Evolutionary conservation across 305 asterid species (phyloP), one percentile per base, ranked within the genome.

Genomic region (Fraxinus angustifolia): DNA sequence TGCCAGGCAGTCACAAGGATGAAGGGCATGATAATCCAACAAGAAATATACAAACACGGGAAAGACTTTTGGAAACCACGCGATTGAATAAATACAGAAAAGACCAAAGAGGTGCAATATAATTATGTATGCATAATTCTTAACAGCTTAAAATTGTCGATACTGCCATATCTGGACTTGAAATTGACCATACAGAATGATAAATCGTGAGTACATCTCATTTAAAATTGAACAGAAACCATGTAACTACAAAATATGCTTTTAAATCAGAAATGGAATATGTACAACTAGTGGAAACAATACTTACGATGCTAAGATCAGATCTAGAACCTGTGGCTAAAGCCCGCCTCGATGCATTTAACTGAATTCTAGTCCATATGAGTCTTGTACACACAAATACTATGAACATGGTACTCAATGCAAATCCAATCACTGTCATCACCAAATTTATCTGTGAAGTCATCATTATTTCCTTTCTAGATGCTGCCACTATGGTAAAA

Each of bases 401-500:
- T 62, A 95, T 93, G 87, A 95, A 93, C 93, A 90, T 81, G 50
- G 86, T 89, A 86, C 98, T 95, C 73, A 92, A 82, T 7, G 92
- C 87, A 88, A 93, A 95, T 79, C 98, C 98, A 86, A 93, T 89
- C 84, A 93, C 98, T 40, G 98, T 92, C 98, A 93, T 95, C 91
- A 93, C 98, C 88, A 95, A 85, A 87, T 95, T 95, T 83, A 83
- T 83, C 81, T 91, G 89, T 6, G 93, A 84, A 88, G 97, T 85
- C 84, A 82, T 90, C 97, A 87, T 90, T 82, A 31, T 65, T 45
- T 82, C 40, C 79, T 34, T 45, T 33, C 58, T 60, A 35, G 68
- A 28, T 67, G 36, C 30, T 77, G 23, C 71, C 71, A 77, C 71
- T 81, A 62, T 83, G 30, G 21, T 70, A 62, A 78, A 62, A 53